A percentile compares a stretch with the other conserved stretches of the same genome.
These are phyloP conservation scores for Xylariaceae sp. DNA, from an alignment of 2,329 filamentous ascomycete species.

Conservation along the genomic window DNA sequence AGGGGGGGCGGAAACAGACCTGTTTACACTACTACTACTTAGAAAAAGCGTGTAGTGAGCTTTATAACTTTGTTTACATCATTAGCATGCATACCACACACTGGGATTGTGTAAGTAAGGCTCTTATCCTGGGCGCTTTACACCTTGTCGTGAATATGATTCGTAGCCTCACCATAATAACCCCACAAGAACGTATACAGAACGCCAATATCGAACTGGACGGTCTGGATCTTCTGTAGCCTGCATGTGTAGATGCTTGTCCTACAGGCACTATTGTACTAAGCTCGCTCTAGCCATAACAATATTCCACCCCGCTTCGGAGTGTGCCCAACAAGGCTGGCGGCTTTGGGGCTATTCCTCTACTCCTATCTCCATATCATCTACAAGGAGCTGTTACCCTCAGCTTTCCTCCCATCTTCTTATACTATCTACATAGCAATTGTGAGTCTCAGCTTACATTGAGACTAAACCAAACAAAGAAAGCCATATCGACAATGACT, in stretches of 20 bases:
- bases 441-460: neutral
- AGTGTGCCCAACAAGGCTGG: slow-evolving; percentile 19
- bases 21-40: too few relatives aligned
- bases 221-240: slow-evolving; percentile 5
- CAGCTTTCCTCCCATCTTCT: neutral
- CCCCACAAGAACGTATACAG: neutral
- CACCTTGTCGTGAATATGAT: too few relatives aligned
- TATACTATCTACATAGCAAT: neutral
- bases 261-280: neutral
- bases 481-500: slow-evolving; percentile 29
- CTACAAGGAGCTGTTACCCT: neutral
- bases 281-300: neutral
- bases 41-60: neutral
- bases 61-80: neutral
- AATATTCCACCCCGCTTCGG: neutral
- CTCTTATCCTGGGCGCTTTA: too few relatives aligned
- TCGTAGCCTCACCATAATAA: slow-evolving; percentile 19
- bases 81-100: neutral
- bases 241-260: slow-evolving; percentile 11
- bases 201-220: neutral
- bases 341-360: too few relatives aligned
- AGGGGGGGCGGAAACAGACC: slow-evolving; percentile 4
- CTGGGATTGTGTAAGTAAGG: neutral
- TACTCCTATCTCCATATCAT: neutral
- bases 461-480: neutral